A percentile compares a stretch with the other conserved stretches of the same genome.
Conservation (phyloP, 2,329 filamentous ascomycete genomes). For the Teratosphaeria destructans region DNA sequence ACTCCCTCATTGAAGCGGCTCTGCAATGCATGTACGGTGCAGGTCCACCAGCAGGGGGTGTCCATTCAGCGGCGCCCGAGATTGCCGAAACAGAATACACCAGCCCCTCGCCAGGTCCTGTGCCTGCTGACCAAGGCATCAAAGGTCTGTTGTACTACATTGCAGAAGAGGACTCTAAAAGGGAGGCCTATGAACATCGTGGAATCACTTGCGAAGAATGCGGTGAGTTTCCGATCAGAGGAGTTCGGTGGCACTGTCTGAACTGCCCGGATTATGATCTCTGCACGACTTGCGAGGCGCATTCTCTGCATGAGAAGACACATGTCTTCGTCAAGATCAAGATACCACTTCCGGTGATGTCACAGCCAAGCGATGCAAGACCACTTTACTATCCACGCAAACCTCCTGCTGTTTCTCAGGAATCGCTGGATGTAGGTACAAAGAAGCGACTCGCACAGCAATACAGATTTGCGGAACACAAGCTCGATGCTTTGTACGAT, state of each 20-base stretch:
- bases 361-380: constrained; percentile 64
- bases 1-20: neutral
- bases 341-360: constrained; percentile 76
- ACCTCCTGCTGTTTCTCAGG: constrained; percentile 54
- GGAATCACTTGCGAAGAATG: constrained; percentile 90
- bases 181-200: constrained; percentile 82
- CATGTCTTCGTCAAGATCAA: constrained; percentile 96
- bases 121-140: constrained; percentile 20
- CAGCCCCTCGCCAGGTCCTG: constrained; percentile 8
- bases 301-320: constrained; percentile 61
- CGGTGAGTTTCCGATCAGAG: constrained; percentile 76
- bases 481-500: constrained; percentile 89
- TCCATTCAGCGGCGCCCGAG: neutral
- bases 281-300: constrained; percentile 78
- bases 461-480: constrained; percentile 59
- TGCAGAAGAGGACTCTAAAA: constrained; percentile 80
- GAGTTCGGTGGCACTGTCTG: constrained; percentile 84
- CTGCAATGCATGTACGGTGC: neutral
- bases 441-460: constrained; percentile 48
- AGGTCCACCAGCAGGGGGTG: neutral
- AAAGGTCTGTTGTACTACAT: constrained; percentile 68
- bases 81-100: constrained; percentile 17
- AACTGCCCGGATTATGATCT: constrained; percentile 96
- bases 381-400: constrained; percentile 84
- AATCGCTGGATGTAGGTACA: constrained; percentile 55